A percentile compares a stretch with the other conserved stretches of the same genome.
phyloP scores from a whole-genome alignment of 768 basidiomycete species.

The Gymnopilus dilepis region DNA sequence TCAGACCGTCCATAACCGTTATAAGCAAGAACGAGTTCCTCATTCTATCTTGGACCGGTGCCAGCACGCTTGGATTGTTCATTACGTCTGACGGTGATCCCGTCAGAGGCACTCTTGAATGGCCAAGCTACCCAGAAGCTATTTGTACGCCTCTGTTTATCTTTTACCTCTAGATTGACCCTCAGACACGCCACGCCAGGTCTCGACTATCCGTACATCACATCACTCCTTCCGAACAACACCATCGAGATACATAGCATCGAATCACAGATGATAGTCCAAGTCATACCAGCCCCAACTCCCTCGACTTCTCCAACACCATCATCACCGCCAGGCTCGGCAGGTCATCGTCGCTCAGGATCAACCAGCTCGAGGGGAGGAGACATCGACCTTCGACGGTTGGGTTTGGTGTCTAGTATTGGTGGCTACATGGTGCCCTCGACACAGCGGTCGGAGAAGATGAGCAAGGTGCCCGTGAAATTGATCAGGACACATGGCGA shows the following conservation, averaged over 20 bases:
- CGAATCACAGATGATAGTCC: constrained; percentile 72
- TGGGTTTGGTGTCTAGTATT: constrained; percentile 44
- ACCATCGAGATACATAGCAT: constrained; percentile 84
- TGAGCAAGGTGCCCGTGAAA: constrained; percentile 46
- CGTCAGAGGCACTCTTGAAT: constrained; percentile 86
- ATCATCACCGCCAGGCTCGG: constrained; percentile 22
- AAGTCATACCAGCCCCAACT: constrained; percentile 62
- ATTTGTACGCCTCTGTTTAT: constrained; percentile 61
- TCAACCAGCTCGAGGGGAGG: constrained; percentile 23
- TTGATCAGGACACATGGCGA: constrained; percentile 25
- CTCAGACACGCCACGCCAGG: constrained; percentile 45
- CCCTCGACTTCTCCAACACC: constrained; percentile 25
- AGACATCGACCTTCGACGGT: constrained; percentile 30
- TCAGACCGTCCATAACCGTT: constrained; percentile 77
- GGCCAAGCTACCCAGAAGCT: constrained; percentile 78
- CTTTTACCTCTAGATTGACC: not conserved
- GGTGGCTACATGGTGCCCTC: constrained; percentile 57
- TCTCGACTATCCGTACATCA: constrained; percentile 82
- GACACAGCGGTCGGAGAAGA: constrained; percentile 51
- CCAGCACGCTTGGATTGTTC: constrained; percentile 84
- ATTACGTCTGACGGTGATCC: constrained; percentile 86
- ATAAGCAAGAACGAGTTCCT: constrained; percentile 84
- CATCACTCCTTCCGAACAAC: constrained; percentile 77
- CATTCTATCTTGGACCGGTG: constrained; percentile 83
- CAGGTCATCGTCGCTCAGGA: constrained; percentile 26